phyloP scores from a whole-genome alignment of 257 asterid species.

The Nicotiana tabacum region DNA sequence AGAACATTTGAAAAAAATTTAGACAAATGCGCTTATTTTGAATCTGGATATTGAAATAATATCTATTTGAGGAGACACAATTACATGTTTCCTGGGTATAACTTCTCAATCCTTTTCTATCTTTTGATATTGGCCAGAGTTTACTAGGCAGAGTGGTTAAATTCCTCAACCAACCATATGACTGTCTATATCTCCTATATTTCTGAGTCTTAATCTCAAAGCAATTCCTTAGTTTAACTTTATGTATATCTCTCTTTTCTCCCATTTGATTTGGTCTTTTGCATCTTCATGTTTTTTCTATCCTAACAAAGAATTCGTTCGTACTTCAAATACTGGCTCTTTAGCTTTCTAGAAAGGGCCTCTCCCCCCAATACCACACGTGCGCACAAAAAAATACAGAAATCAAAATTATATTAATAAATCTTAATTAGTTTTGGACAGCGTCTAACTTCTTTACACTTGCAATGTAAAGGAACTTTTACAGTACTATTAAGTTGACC shows the following conservation, averaged over 20 bases:
- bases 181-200: background rate
- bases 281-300: constrained; percentile 13
- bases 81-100: background rate
- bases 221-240: background rate
- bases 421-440: too few relatives aligned
- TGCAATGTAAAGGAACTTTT: too few relatives aligned
- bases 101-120: background rate
- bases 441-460: too few relatives aligned
- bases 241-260: background rate
- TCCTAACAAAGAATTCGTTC: constrained; percentile 30
- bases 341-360: background rate
- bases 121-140: background rate
- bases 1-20: background rate
- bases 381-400: background rate
- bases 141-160: constrained; percentile 21
- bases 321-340: constrained; percentile 2
- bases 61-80: background rate
- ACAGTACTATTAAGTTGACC: too few relatives aligned
- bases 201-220: background rate
- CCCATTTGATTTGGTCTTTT: background rate
- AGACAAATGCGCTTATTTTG: background rate
- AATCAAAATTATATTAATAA: too few relatives aligned
- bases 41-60: background rate
- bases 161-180: constrained; percentile 27
- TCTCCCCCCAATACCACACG: background rate